These are phyloP conservation scores for Ogataea thermomethanolica DNA, from an alignment of 805 yeast species.

Conservation along the genomic window DNA sequence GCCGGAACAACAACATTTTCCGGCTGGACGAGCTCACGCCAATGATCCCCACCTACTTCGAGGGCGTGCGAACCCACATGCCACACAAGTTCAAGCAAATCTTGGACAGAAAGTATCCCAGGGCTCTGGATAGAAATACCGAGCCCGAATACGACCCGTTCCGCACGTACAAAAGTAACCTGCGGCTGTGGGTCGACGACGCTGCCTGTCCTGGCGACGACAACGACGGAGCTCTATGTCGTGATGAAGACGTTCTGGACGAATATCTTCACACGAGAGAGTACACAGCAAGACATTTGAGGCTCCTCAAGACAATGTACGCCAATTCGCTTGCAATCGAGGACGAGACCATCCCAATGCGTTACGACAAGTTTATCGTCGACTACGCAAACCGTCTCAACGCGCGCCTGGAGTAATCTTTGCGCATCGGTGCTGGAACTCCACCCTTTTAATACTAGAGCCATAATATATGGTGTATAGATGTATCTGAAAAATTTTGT, in stretches of 20 bases:
- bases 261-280: conserved; percentile 32
- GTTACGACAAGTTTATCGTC: conserved; percentile 27
- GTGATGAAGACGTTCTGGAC: conserved; percentile 28
- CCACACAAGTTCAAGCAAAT: conserved; percentile 44
- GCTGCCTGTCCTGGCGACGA: conserved; percentile 27
- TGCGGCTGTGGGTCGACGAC: conserved; percentile 53
- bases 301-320: conserved; percentile 13
- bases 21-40: conserved; percentile 46
- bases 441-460: not conserved
- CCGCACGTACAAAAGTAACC: conserved; percentile 45
- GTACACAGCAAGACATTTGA: conserved; percentile 26
- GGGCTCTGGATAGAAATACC: conserved; percentile 32
- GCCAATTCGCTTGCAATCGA: conserved; percentile 14
- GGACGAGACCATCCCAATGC: conserved; percentile 27
- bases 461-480: conserved; percentile 2
- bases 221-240: conserved; percentile 29
- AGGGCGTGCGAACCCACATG: conserved; percentile 52
- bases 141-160: conserved; percentile 39
- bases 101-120: conserved; percentile 48
- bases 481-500: conserved; percentile 4
- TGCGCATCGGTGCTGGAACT: not conserved
- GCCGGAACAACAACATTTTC: conserved; percentile 55
- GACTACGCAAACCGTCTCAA: conserved; percentile 22
- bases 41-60: conserved; percentile 45
- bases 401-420: conserved; percentile 16